phyloP scores from a whole-genome alignment of 1,284 basidiomycete species.

The Retiboletus fuscus region DNA sequence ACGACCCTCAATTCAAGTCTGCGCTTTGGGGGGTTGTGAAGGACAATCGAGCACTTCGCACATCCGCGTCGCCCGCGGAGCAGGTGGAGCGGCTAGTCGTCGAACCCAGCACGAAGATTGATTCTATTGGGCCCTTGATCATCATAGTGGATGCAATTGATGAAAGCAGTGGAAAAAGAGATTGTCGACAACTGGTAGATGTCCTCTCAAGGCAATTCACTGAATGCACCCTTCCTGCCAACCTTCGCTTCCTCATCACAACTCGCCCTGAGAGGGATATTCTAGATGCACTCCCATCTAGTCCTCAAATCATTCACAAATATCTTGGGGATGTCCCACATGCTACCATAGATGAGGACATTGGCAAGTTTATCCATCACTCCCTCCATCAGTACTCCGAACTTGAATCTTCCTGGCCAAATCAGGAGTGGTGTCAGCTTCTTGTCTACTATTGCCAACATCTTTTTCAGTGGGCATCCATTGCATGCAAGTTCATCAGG shows the following conservation, averaged over 20 bases:
- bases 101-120: conserved; percentile 9
- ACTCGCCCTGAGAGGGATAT: conserved; percentile 11
- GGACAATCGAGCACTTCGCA: too few relatives aligned
- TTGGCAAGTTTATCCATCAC: conserved; percentile 10
- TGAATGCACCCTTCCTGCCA: not conserved
- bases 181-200: conserved; percentile 8
- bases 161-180: conserved; percentile 17
- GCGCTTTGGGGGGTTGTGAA: too few relatives aligned
- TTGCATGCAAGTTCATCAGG: conserved; percentile 19
- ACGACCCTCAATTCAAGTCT: conserved; percentile 9
- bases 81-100: conserved; percentile 17
- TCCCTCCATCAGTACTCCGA: conserved; percentile 6
- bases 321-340: not conserved
- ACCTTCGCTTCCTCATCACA: conserved; percentile 24
- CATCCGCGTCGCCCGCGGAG: conserved; percentile 6
- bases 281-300: not conserved
- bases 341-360: conserved; percentile 7
- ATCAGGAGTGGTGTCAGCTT: conserved; percentile 17
- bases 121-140: conserved; percentile 14
- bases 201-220: not conserved
- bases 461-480: conserved; percentile 27
- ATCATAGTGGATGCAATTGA: conserved; percentile 30
- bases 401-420: conserved; percentile 4
- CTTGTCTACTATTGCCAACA: conserved; percentile 15
- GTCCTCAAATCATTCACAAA: not conserved